A percentile compares a stretch with the other conserved stretches of the same genome.
These are phyloP conservation scores for Phytomonas sp. DNA, from an alignment of 208 protist genomes.

Conservation along the genomic window DNA sequence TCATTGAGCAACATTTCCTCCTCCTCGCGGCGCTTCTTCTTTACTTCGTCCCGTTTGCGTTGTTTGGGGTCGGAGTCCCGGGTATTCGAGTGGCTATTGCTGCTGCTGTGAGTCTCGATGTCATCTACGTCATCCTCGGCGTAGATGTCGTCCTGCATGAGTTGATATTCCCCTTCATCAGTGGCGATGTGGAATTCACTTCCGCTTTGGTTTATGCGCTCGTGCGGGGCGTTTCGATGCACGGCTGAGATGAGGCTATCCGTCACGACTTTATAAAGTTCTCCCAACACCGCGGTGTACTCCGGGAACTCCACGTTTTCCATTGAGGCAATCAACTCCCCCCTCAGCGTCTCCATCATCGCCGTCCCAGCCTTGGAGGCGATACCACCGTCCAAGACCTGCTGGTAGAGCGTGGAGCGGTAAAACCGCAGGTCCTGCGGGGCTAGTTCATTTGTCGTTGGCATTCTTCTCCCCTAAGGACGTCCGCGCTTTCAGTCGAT, in stretches of 20 bases:
- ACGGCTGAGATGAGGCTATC: constrained; percentile 75
- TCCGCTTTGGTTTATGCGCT: constrained; percentile 68
- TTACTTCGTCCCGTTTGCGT: constrained; percentile 65
- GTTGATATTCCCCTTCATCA: constrained; percentile 81
- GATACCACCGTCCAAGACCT: constrained; percentile 64
- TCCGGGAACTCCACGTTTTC: constrained; percentile 48
- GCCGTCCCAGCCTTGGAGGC: constrained; percentile 48
- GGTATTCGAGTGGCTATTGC: constrained; percentile 37
- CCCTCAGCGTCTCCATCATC: constrained; percentile 67
- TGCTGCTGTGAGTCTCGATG: constrained; percentile 46
- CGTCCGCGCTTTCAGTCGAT: neutral
- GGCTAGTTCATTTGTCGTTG: constrained; percentile 9
- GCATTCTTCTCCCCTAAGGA: too few relatives aligned
- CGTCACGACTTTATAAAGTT: constrained; percentile 78
- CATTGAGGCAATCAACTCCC: constrained; percentile 61
- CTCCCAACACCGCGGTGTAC: constrained; percentile 51
- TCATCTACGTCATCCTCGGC: constrained; percentile 63
- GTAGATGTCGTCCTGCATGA: constrained; percentile 54
- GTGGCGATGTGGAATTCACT: constrained; percentile 61
- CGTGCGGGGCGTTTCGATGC: constrained; percentile 69
- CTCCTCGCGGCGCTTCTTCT: constrained; percentile 68
- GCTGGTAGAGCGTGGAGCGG: constrained; percentile 58
- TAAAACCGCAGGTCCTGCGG: constrained; percentile 68
- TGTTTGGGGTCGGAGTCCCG: constrained; percentile 53
- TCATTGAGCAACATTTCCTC: constrained; percentile 84